Conservation (phyloP, 139 green algal genomes). For the Marvania coccoides region DNA sequence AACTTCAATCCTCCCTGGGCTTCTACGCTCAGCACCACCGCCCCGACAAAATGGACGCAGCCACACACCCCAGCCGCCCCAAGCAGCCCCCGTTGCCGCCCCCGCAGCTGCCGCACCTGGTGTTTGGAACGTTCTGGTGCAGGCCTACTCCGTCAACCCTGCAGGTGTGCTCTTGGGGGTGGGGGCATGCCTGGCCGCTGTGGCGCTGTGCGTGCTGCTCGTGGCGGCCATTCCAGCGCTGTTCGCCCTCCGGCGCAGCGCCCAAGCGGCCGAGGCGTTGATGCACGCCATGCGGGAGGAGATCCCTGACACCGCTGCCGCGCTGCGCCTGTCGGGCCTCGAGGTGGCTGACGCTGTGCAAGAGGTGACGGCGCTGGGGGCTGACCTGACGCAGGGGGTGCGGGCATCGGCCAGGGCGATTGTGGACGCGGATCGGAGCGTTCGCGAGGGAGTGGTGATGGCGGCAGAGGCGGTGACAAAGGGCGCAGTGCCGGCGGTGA, state of each 20-base stretch:
- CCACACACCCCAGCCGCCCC: too few relatives aligned
- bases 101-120: not conserved
- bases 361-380: slow-evolving; percentile 28
- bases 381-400: slow-evolving; percentile 28
- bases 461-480: not conserved
- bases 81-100: not conserved
- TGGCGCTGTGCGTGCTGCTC: slow-evolving; percentile 16
- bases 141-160: slow-evolving; percentile 19
- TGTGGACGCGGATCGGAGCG: slow-evolving; percentile 8
- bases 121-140: slow-evolving; percentile 5
- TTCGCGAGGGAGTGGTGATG: slow-evolving; percentile 2
- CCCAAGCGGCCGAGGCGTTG: slow-evolving; percentile 13
- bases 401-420: slow-evolving; percentile 24
- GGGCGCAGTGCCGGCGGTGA: slow-evolving; percentile 9
- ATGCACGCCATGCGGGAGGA: slow-evolving; percentile 11
- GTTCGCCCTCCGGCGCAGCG: slow-evolving; percentile 15
- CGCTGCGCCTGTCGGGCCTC: slow-evolving; percentile 34
- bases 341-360: slow-evolving; percentile 37
- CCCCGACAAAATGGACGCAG: too few relatives aligned
- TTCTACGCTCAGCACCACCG: too few relatives aligned
- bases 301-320: slow-evolving; percentile 36
- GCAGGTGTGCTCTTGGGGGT: slow-evolving; percentile 1
- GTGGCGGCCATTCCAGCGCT: slow-evolving; percentile 22
- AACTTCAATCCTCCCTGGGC: too few relatives aligned
- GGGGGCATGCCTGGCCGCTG: not conserved